Base-by-base conservation (phyloP, 1,284 basidiomycete species). In the Amylostereum areolatum region DNA sequence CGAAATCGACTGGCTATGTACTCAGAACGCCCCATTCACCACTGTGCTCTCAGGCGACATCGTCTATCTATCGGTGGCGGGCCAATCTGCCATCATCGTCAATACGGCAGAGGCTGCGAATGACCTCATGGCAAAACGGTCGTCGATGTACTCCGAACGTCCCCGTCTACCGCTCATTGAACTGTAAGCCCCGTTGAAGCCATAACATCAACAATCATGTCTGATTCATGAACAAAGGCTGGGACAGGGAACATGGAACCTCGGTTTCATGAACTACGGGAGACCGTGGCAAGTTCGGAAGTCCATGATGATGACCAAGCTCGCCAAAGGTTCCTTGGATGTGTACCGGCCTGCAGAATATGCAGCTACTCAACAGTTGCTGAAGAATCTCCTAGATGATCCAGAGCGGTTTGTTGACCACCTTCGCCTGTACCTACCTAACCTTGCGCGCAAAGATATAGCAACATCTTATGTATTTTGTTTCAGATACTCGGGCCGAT, bases 31-130 rank as follows among this genome's bases (percentile, higher is more conserved):
- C 9, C 7, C 7, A 41, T 25, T n/a, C n/a, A n/a, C n/a, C n/a
- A n/a, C n/a, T n/a, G n/a, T n/a, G n/a, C n/a, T n/a, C n/a, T n/a
- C 31, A 56, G 56, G 54, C 9, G 55, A 57, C 32, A 35, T 58
- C 25, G 39, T 58, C 7, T 42, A 51, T 47, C 29, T 53, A 31
- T 40, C 28, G 7, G 40, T 43, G 11, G 34, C 55, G 9, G 49
- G 55, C 2, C 48, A 51, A 37, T 47, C 33, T 44, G 45, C 52
- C 7, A 44, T 58, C 32, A 47, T 58, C 10, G 42, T 58, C 25
- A 52, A 52, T 41, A 51, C 50, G 2, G 41, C 36, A 10, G 8
- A 53, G 36, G 55, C 46, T 34, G 52, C 48, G 8, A 34, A 28
- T 5, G 55, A 54, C 24, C 47, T 58, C 12, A 35, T 58, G 12